Conservation (phyloP, 352 stramenopile species). For the Phytophthora fragariae region DNA sequence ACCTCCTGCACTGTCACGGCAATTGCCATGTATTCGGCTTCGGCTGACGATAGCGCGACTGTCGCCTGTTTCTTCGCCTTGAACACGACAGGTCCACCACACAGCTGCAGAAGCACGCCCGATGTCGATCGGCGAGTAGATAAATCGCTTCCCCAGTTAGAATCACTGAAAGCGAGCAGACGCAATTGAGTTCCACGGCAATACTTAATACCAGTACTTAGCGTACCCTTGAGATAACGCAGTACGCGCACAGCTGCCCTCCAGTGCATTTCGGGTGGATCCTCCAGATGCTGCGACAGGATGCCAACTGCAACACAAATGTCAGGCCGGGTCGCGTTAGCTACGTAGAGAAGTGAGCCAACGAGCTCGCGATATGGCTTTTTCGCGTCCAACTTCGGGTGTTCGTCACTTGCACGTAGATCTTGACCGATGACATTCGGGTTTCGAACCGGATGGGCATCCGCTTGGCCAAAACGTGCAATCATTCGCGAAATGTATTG, state of each 20-base stretch:
- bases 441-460: constrained; percentile 7
- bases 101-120: constrained; percentile 6
- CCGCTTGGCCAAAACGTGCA: constrained; percentile 3
- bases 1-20: constrained; percentile 8
- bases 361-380: constrained; percentile 18
- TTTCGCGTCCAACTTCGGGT: constrained; percentile 1
- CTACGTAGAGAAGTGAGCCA: constrained; percentile 29
- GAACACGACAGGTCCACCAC: constrained; percentile 4
- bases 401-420: constrained; percentile 2
- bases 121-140: constrained; percentile 2
- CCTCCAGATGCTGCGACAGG: too few relatives aligned
- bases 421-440: constrained; percentile 4
- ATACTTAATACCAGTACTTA: constrained; percentile 1
- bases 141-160: too few relatives aligned
- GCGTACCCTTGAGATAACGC: too few relatives aligned
- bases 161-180: too few relatives aligned
- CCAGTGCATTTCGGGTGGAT: too few relatives aligned
- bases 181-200: too few relatives aligned
- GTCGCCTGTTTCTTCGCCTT: constrained; percentile 18
- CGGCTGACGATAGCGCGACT: constrained; percentile 12
- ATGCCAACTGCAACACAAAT: constrained; percentile 14
- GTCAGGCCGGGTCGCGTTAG: constrained; percentile 31
- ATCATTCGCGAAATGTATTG: too few relatives aligned
- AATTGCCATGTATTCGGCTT: constrained; percentile 12
- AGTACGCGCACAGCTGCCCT: too few relatives aligned